A percentile compares a stretch with the other conserved stretches of the same genome.
phyloP scores from a whole-genome alignment of 441 rosid genomes.

The Gossypium aridum region DNA sequence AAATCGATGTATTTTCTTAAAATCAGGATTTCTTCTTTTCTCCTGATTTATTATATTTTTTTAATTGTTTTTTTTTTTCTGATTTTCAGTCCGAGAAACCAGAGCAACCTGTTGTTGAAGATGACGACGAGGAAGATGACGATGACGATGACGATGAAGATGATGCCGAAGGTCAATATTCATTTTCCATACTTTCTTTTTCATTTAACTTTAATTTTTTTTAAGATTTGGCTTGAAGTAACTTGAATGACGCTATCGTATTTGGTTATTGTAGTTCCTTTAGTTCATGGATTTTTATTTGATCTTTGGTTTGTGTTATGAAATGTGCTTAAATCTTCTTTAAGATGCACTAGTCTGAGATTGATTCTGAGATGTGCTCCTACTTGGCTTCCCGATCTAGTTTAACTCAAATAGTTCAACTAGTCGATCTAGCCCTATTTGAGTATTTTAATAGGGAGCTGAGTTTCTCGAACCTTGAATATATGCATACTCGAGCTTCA shows the following conservation, averaged over 20 bases:
- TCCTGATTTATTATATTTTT: not conserved
- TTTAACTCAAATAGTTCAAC: not conserved
- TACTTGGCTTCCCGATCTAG: not conserved
- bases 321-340: not conserved
- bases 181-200: too few relatives aligned
- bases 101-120: conserved; percentile 1
- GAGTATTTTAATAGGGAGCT: not conserved
- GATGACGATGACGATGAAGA: conserved; percentile 34
- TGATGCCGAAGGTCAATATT: conserved; percentile 46
- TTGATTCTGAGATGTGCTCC: not conserved
- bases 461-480: not conserved
- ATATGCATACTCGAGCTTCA: not conserved
- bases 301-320: not conserved
- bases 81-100: not conserved
- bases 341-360: not conserved
- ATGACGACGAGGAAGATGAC: not conserved
- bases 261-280: not conserved
- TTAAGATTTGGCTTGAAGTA: not conserved
- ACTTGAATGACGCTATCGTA: not conserved
- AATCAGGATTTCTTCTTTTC: not conserved
- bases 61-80: not conserved
- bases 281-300: not conserved
- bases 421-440: not conserved
- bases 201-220: not conserved
- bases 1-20: conserved; percentile 40